Base-by-base conservation (phyloP, 2,329 filamentous ascomycete species). In the Cryphonectria nitschkei region DNA sequence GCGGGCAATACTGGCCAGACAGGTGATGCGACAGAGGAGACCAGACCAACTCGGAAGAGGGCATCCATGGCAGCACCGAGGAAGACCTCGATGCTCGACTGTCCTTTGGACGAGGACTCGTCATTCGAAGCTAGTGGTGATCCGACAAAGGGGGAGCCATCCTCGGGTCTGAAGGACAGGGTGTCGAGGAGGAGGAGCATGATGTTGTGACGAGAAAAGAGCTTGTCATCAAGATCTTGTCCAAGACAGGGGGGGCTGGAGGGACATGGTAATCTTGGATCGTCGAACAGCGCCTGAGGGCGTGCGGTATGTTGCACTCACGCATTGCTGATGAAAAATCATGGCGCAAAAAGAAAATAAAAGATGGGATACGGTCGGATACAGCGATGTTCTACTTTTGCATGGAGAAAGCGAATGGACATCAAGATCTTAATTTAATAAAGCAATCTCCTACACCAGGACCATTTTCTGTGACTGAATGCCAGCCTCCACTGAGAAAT, bases 131-230 rank as follows among this genome's bases (percentile, higher is more conserved):
- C 70, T 64, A 76, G 75, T 69, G 67, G 73, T 9, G 77, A 74
- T 2, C 76, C 78, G 1, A 76, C 67, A 11, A 78, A 77, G 32
- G 74, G 72, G 13, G 76, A 77, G 37, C 22, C 63, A n/a, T 56
- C 68, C 37, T 68, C 50, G 19, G 14, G 43, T 41, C 19, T 60
- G 16, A 75, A 75, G 50, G 80, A 81, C 67, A 77, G 78, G 76
- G 69, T 81, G 76, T 82, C 83, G 70, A 81, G 87, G 76, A 81
- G 87, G 74, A 82, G 86, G 75, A 89, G 86, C 77, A 89, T 88
- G 85, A 88, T 89, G 86, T 78, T 89, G 63, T 73, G 60, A 71
- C 66, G 32, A 46, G 26, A 78, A 34, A 78, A 88, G 81, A 86
- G 50, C 22, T 67, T 68, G 58, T 64, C 5, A 67, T n/a, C 13